Evolutionary conservation across 805 yeast species (phyloP).

Genomic region (Lachancea kluyveri): DNA sequence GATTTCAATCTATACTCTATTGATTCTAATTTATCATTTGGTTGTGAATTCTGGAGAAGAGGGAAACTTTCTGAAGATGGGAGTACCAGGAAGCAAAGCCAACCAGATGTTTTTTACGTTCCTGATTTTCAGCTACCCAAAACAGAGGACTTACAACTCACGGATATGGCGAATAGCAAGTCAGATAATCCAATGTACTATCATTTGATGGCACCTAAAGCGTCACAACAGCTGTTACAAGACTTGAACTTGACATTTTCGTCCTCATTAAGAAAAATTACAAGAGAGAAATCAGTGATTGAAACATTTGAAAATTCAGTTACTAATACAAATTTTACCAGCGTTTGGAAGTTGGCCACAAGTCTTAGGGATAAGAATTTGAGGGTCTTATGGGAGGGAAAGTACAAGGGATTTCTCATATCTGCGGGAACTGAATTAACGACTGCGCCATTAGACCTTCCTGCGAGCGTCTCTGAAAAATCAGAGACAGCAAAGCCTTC

Average conservation of each 20-base stretch:
- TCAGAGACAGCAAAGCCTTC: conserved; percentile 1
- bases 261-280: conserved; percentile 27
- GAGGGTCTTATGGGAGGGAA: conserved; percentile 81
- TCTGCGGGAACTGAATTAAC: conserved; percentile 61
- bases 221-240: conserved; percentile 19
- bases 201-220: conserved; percentile 11
- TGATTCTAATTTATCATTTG: conserved; percentile 78
- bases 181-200: conserved; percentile 14
- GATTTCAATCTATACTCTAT: conserved; percentile 90
- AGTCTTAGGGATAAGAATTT: conserved; percentile 57
- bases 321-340: conserved; percentile 50
- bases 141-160: conserved; percentile 3
- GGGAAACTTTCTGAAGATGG: conserved; percentile 13
- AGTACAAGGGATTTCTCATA: conserved; percentile 69
- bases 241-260: conserved; percentile 27
- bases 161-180: not conserved
- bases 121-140: not conserved
- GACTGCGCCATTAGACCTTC: conserved; percentile 6
- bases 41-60: conserved; percentile 74
- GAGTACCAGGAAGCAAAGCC: not conserved
- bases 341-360: conserved; percentile 70
- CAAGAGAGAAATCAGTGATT: conserved; percentile 37
- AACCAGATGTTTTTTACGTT: not conserved
- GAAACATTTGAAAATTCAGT: conserved; percentile 46
- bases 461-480: conserved; percentile 1